Evolutionary conservation across 768 basidiomycete genomes (phyloP), one percentile per base, ranked within the genome.

Genomic region (Pleurotus cornucopiae): DNA sequence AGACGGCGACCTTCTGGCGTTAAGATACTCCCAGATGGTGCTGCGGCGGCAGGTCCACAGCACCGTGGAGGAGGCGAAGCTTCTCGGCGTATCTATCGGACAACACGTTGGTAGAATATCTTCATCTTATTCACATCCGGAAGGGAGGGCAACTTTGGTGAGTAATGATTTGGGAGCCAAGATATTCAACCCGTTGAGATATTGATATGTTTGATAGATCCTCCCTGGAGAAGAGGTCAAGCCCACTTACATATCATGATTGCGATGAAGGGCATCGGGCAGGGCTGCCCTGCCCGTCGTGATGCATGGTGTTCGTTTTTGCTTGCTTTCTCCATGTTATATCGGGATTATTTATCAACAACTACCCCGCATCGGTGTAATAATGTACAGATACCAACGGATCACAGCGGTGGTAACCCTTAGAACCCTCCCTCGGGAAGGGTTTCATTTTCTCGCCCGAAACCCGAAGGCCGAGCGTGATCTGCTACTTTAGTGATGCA

Each of bases 41-140:
- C 20, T 53, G n/a, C 51, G 39, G 20, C 39, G 39, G 21, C 51
- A 53, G 20, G 39, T 53, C 5, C 20, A 26, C 39, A n/a, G 5
- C 18, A 16, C 39, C 9, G 51, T 53, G 38, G 51, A 53, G 26
- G 51, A 53, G 34, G 14, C 23, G 20, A 53, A 53, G 20, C 11
- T 23, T 13, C 41, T 53, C 25, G 51, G 51, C 9, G 51, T 53
- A 13, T 39, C 51, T 39, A 53, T 53, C 18, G 51, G 51, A 13
- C 21, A 34, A 25, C 51, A 53, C 21, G 37, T 53, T 16, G 23
- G 38, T 21, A 16, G 51, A 23, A n/a, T 53, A 37, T 51, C 49
- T 2, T 16, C 37, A 39, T 11, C 37, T 37, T 41, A 20, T 43
- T n/a, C 14, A 18, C 37, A 53, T 6, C 38, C 34, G 51, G 51